These are phyloP conservation scores for Tricholoma saponaceum DNA, from an alignment of 768 basidiomycete genomes.

Conservation along the genomic window DNA sequence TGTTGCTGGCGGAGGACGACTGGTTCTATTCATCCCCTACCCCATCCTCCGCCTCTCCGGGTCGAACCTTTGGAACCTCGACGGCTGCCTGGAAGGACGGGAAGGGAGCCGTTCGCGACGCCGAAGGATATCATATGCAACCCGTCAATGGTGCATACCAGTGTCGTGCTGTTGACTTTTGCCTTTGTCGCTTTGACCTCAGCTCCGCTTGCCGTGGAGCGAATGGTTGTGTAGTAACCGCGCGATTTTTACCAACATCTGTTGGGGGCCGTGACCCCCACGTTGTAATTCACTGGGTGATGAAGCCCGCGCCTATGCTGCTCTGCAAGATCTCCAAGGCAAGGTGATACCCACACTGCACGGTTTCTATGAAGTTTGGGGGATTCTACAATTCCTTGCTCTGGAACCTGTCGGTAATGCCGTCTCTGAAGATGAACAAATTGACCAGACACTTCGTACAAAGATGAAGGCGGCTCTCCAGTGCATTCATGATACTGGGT, in stretches of 20 bases:
- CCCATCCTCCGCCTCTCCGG: background rate
- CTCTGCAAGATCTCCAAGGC: background rate
- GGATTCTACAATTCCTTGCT: slow-evolving; percentile 15
- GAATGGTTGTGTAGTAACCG: background rate
- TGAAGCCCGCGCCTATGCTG: background rate
- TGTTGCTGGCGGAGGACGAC: no score
- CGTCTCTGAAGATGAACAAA: slow-evolving; percentile 1
- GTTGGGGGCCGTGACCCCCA: background rate
- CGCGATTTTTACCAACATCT: background rate
- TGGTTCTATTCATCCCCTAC: no score
- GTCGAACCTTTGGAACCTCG: background rate
- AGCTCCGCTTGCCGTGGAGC: slow-evolving; percentile 4
- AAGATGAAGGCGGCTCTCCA: slow-evolving; percentile 15
- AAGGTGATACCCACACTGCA: slow-evolving; percentile 9
- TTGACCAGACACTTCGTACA: slow-evolving; percentile 5
- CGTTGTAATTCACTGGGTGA: slow-evolving; percentile 5
- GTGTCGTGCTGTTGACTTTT: slow-evolving; percentile 11
- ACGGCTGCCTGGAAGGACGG: background rate
- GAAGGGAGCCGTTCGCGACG: background rate
- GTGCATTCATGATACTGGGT: slow-evolving; percentile 13
- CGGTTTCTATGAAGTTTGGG: slow-evolving; percentile 16
- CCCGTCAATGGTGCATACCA: background rate
- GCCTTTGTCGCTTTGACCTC: no score
- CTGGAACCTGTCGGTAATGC: slow-evolving; percentile 4
- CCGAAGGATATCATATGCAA: background rate